Evolutionary conservation across 257 asterid genomes (phyloP).

Genomic region (Solanum commersonii): DNA sequence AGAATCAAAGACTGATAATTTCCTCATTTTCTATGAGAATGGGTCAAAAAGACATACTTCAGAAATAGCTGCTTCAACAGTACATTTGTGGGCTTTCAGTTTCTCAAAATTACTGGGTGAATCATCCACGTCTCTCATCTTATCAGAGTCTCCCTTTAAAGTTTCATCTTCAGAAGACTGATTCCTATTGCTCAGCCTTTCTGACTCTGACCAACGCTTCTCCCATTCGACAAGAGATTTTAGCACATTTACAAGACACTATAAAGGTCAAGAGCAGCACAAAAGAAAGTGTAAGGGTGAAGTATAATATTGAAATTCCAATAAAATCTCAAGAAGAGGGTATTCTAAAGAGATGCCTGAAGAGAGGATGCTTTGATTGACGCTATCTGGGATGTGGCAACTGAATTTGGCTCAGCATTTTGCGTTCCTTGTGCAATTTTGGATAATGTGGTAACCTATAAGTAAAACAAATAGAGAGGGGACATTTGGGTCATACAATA

Average conservation of each 20-base stretch:
- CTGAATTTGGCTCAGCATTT: constrained; percentile 67
- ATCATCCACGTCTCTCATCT: constrained; percentile 60
- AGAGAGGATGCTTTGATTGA: constrained; percentile 75
- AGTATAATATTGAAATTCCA: background rate
- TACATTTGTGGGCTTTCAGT: constrained; percentile 92
- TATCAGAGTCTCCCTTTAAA: constrained; percentile 41
- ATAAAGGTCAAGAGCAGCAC: constrained; percentile 14
- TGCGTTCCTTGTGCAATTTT: constrained; percentile 93
- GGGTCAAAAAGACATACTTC: constrained; percentile 49
- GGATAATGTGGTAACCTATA: constrained; percentile 69
- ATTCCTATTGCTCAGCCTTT: constrained; percentile 37
- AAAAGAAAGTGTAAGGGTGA: background rate
- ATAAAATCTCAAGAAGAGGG: background rate
- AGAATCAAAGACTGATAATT: constrained; percentile 1
- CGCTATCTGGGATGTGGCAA: constrained; percentile 72
- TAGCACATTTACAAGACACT: constrained; percentile 84
- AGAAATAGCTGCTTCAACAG: constrained; percentile 87
- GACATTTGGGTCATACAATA: background rate
- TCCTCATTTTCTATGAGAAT: constrained; percentile 7
- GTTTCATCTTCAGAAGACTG: constrained; percentile 43
- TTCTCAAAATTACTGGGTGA: constrained; percentile 76
- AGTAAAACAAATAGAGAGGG: constrained; percentile 17
- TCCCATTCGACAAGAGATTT: constrained; percentile 90
- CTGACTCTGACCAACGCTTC: constrained; percentile 55
- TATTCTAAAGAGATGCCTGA: constrained; percentile 51